Evolutionary conservation across 371 early-diverging fungal species (phyloP).

Genomic region (Mucor circinelloides): DNA sequence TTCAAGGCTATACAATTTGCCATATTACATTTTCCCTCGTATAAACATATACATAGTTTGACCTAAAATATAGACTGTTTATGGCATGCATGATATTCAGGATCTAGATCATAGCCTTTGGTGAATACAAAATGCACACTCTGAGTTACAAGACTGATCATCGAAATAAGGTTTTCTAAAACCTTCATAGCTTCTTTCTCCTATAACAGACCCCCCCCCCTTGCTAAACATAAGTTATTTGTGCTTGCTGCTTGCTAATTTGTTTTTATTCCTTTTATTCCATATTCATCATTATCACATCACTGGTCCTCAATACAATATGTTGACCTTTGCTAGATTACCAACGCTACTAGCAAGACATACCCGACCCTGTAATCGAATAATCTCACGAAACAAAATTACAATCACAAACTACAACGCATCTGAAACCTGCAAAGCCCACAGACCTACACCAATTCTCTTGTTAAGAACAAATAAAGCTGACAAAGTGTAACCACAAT

Average conservation of each 20-base stretch:
- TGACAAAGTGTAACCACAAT: background rate
- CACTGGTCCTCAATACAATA: background rate
- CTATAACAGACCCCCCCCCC: background rate
- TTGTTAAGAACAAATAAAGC: conserved; percentile 8
- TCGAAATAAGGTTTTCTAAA: background rate
- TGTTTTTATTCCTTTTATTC: background rate
- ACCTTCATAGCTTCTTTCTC: background rate
- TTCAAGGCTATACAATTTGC: background rate
- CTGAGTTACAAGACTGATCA: background rate
- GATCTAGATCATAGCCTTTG: background rate
- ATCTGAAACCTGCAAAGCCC: conserved; percentile 1
- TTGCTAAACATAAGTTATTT: background rate
- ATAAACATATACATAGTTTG: background rate
- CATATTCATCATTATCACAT: background rate
- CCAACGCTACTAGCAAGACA: background rate
- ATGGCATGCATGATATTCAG: background rate
- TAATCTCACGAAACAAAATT: conserved; percentile 7
- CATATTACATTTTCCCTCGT: background rate
- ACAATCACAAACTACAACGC: conserved; percentile 4
- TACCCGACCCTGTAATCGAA: background rate
- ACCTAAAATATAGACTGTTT: background rate
- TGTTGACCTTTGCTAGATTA: background rate
- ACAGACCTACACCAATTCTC: conserved; percentile 28
- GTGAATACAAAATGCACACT: background rate
- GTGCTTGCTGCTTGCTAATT: background rate